Conservation (phyloP, 495 filamentous ascomycete genomes). For the Aspergillus conjunctus region DNA sequence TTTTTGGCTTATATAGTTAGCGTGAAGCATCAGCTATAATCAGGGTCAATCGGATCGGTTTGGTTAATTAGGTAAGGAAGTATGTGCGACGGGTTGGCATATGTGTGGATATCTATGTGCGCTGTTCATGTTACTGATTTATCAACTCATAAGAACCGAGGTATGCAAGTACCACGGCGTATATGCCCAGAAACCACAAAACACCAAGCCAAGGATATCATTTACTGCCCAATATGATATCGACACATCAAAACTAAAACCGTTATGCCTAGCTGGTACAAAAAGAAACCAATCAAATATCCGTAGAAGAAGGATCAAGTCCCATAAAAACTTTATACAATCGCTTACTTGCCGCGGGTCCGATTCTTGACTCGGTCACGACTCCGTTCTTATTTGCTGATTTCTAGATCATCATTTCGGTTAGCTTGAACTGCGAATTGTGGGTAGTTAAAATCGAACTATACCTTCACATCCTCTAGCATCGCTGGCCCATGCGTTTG, state of each 20-base stretch:
- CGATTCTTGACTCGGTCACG: constrained; percentile 64
- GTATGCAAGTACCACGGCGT: neutral
- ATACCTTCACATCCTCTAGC: constrained; percentile 61
- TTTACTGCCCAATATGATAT: neutral
- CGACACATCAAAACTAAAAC: neutral
- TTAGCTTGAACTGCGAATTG: neutral
- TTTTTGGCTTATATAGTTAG: too few relatives aligned
- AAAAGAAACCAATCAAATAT: constrained; percentile 54
- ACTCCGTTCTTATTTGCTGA: constrained; percentile 68
- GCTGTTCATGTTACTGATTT: too few relatives aligned
- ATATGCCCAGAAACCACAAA: too few relatives aligned
- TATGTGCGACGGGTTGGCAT: too few relatives aligned
- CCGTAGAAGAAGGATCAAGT: constrained; percentile 63
- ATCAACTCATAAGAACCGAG: too few relatives aligned
- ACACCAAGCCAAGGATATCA: too few relatives aligned
- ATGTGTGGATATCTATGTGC: too few relatives aligned
- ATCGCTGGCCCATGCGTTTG: constrained; percentile 58
- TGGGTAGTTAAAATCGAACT: constrained; percentile 4
- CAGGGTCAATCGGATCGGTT: too few relatives aligned
- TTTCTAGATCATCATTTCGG: constrained; percentile 45
- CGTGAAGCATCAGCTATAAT: too few relatives aligned
- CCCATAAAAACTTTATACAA: constrained; percentile 76
- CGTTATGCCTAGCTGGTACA: too few relatives aligned
- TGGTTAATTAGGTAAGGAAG: too few relatives aligned
- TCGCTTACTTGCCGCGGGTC: constrained; percentile 69